These are phyloP conservation scores for Lagerstroemia speciosa DNA, from an alignment of 345 rosid genomes.

Conservation along the genomic window DNA sequence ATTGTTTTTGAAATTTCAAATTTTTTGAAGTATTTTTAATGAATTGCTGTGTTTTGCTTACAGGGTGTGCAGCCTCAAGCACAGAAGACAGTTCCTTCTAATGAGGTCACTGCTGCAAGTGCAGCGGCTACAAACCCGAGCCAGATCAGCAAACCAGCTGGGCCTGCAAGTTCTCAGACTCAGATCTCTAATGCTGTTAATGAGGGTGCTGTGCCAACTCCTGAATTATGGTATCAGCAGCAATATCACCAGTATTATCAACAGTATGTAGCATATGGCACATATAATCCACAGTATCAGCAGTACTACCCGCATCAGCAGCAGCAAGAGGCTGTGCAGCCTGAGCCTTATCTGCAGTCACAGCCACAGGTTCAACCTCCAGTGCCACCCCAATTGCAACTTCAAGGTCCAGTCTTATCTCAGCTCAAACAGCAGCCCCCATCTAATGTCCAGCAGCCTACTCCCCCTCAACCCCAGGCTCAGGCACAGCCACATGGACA, in stretches of 20 bases:
- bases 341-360: conserved; percentile 13
- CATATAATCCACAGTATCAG: conserved; percentile 49
- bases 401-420: neutral
- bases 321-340: conserved; percentile 28
- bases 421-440: conserved; percentile 4
- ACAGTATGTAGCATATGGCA: conserved; percentile 47
- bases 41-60: neutral
- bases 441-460: conserved; percentile 11
- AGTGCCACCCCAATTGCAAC: neutral
- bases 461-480: conserved; percentile 13
- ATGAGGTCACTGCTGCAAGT: conserved; percentile 29
- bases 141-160: conserved; percentile 32
- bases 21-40: neutral
- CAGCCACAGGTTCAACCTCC: conserved; percentile 17
- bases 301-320: conserved; percentile 54
- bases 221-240: conserved; percentile 67
- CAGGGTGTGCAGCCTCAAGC: conserved; percentile 60
- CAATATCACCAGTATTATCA: conserved; percentile 64
- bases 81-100: conserved; percentile 29
- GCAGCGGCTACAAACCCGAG: conserved; percentile 25
- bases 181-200: conserved; percentile 23
- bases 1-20: neutral
- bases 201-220: conserved; percentile 32
- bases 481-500: conserved; percentile 16
- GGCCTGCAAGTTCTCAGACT: conserved; percentile 27